Evolutionary conservation across 2,329 filamentous ascomycete genomes (phyloP), one percentile per base, ranked within the genome.

Genomic region (Colletotrichum orchidophilum): DNA sequence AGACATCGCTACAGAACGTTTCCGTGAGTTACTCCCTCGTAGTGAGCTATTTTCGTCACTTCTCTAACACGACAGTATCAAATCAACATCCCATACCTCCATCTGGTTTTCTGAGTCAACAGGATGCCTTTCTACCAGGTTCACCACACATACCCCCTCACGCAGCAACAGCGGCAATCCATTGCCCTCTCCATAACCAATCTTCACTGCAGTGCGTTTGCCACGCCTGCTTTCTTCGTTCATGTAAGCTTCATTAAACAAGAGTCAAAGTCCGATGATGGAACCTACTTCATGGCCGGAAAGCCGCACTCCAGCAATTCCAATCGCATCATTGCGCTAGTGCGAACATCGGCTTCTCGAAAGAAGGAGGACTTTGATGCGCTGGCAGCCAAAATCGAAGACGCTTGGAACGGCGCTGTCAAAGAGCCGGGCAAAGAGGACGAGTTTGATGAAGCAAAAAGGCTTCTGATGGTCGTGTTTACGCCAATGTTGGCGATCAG

Each of bases 181-280:
- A 57, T 66, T 18, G 63, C 63, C 3, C 8, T 49, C 1, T 39
- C 63, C 12, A 66, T 61, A 11, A 70, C 55, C 21, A 42, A 55
- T 11, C 26, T 66, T 6, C 67, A 70, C n/a, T 70, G 49, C 29
- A 57, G n/a, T 3, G 55, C 67, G 8, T 70, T 70, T 24, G 31
- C 39, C 9, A 61, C 49, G 6, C 63, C 67, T 2, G 27, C 63
- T 2, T 66, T 61, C 12, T 66, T 70, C 15, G 50, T 70, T 3
- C 67, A 70, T 39, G 67, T 61, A 1, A 61, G 24, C 18, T 70
- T 66, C 11, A 39, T 49, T 33, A 50, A 66, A 7, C 9, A 66
- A 21, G n/a, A 61, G n/a, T 5, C 15, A 4, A 8, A 33, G 2
- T 5, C 35, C 5, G 35, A 13, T 9, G 67, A 61, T 9, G 55